phyloP scores from a whole-genome alignment of 2,329 filamentous ascomycete species.

The Lasiodiplodia citricola region DNA sequence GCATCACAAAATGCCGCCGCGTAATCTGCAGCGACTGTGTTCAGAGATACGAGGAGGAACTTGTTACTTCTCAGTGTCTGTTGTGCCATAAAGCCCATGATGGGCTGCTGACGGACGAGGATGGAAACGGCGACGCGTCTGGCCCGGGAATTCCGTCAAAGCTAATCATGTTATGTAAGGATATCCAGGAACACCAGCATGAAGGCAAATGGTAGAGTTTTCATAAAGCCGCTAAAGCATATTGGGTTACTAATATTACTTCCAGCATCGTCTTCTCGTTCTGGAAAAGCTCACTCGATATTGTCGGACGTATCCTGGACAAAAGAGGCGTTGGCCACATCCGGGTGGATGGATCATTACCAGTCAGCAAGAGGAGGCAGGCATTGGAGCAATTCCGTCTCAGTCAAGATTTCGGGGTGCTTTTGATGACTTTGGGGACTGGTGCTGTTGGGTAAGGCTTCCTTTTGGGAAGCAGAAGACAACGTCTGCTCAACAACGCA shows the following conservation, averaged over 20 bases:
- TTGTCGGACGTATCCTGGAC: conserved; percentile 35
- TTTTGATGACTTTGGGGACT: conserved; percentile 35
- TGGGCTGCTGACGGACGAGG: too few species aligned
- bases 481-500: too few species aligned
- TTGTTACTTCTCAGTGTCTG: too few species aligned
- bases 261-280: conserved; percentile 43
- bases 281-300: conserved; percentile 43
- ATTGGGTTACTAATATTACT: not conserved
- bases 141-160: conserved; percentile 29
- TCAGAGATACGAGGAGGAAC: not conserved
- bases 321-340: conserved; percentile 33
- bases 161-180: conserved; percentile 31
- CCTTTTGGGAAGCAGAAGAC: too few species aligned
- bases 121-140: rapidly evolving
- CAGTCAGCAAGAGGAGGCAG: too few species aligned
- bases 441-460: conserved; percentile 30
- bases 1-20: conserved; percentile 19
- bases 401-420: conserved; percentile 30
- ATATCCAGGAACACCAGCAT: conserved; percentile 30
- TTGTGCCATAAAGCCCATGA: too few species aligned
- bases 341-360: conserved; percentile 16
- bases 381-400: conserved; percentile 14
- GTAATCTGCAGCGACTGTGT: conserved; percentile 25
- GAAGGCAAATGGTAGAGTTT: conserved; percentile 32
- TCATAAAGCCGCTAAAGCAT: not conserved